These are phyloP conservation scores for Meira nashicola DNA, from an alignment of 1,284 basidiomycete species.

Conservation along the genomic window DNA sequence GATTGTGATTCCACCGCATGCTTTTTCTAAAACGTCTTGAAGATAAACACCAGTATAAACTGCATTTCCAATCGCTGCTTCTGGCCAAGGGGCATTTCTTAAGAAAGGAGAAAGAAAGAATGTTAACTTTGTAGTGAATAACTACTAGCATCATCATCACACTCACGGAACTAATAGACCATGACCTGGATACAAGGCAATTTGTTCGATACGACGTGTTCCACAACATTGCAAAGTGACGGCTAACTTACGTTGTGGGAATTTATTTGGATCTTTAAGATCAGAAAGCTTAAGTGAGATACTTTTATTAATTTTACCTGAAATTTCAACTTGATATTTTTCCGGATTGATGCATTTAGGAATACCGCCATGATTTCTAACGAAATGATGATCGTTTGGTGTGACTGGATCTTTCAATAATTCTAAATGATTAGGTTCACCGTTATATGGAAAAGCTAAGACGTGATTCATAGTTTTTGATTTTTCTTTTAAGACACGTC, in stretches of 20 bases:
- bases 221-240: constrained; percentile 8
- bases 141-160: too few relatives aligned
- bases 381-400: constrained; percentile 3
- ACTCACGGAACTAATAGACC: not conserved
- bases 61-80: constrained; percentile 5
- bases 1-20: constrained; percentile 2
- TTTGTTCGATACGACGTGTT: constrained; percentile 2
- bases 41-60: constrained; percentile 1
- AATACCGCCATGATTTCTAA: constrained; percentile 4
- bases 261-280: not conserved
- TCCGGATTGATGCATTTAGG: constrained; percentile 4
- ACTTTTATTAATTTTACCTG: not conserved
- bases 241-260: not conserved
- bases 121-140: too few relatives aligned
- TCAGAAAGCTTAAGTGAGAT: not conserved
- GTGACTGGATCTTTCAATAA: constrained; percentile 2
- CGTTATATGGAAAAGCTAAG: constrained; percentile 6
- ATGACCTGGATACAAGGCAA: constrained; percentile 1
- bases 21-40: not conserved
- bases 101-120: not conserved
- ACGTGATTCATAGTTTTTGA: constrained; percentile 4
- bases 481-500: not conserved
- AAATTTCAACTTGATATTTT: not conserved
- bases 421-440: constrained; percentile 1
- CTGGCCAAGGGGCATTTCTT: constrained; percentile 3